Evolutionary conservation across 305 asterid species (phyloP).

Genomic region (Solanum aculeatissimum): DNA sequence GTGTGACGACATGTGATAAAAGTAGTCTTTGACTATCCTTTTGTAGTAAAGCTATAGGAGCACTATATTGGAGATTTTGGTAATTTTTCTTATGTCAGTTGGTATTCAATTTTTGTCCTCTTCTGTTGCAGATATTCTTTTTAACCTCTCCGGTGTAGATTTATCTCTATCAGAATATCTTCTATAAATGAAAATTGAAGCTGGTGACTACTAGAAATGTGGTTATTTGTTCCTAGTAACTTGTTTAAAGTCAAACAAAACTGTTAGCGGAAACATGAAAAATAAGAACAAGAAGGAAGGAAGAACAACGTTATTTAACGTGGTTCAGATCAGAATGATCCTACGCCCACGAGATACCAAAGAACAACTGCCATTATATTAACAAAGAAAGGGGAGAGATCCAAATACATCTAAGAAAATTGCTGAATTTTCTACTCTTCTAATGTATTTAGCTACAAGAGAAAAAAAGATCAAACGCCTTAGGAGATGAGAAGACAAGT

Average conservation of each 20-base stretch:
- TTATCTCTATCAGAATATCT: neutral
- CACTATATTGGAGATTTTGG: neutral
- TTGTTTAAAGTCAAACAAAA: neutral
- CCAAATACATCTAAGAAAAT: too few species aligned
- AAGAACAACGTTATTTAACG: too few species aligned
- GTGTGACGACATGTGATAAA: neutral
- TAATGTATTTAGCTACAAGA: too few species aligned
- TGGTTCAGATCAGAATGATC: too few species aligned
- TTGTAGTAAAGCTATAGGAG: neutral
- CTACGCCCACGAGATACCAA: too few species aligned
- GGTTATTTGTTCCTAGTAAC: neutral
- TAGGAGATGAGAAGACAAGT: too few species aligned
- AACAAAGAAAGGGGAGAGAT: too few species aligned
- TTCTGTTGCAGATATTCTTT: neutral
- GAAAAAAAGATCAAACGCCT: too few species aligned
- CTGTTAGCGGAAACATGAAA: too few species aligned
- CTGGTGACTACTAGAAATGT: neutral
- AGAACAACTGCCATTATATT: too few species aligned
- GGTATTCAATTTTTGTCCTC: neutral
- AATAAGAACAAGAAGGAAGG: too few species aligned
- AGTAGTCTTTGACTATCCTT: neutral
- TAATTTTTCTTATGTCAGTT: neutral
- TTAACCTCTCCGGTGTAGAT: neutral
- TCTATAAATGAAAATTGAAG: neutral
- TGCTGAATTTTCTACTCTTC: too few species aligned